Percentiles rank a stretch among this genome's conserved stretches.
Conservation (phyloP, 2,329 filamentous ascomycete genomes). For the Pseudocercospora macadamiae region DNA sequence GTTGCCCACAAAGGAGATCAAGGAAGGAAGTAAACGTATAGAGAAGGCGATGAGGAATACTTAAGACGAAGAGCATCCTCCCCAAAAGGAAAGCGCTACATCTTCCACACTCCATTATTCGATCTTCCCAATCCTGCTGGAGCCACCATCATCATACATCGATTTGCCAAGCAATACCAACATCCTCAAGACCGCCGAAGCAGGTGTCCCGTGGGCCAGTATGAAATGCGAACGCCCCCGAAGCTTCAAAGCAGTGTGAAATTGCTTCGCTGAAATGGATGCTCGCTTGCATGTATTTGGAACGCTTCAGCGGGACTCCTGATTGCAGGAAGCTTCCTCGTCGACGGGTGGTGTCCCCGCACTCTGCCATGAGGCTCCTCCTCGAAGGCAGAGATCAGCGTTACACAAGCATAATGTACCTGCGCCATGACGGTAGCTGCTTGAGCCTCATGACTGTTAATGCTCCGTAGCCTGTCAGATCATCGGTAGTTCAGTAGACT, state of each 20-base stretch:
- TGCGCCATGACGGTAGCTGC: background rate
- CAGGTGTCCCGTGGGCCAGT: background rate
- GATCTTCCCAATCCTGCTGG: background rate
- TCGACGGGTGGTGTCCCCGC: background rate
- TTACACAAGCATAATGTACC: background rate
- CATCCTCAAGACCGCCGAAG: background rate
- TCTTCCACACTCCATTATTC: background rate
- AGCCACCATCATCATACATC: constrained; percentile 1
- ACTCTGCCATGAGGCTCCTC: background rate
- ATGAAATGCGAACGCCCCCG: background rate
- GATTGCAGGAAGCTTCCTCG: background rate
- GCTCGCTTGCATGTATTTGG: background rate
- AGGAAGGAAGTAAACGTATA: background rate
- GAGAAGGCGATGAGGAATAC: background rate
- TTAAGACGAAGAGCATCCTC: no score
- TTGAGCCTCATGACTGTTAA: background rate
- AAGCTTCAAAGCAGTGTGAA: background rate
- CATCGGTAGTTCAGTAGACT: no score
- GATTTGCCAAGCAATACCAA: background rate
- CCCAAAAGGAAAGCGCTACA: background rate
- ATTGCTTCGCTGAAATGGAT: background rate
- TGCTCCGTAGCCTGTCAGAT: no score
- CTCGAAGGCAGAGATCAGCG: background rate
- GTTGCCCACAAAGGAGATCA: background rate
- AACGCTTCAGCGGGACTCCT: background rate